phyloP scores from a whole-genome alignment of 192 early-diverging fungal species.

The Mortierella antarctica region DNA sequence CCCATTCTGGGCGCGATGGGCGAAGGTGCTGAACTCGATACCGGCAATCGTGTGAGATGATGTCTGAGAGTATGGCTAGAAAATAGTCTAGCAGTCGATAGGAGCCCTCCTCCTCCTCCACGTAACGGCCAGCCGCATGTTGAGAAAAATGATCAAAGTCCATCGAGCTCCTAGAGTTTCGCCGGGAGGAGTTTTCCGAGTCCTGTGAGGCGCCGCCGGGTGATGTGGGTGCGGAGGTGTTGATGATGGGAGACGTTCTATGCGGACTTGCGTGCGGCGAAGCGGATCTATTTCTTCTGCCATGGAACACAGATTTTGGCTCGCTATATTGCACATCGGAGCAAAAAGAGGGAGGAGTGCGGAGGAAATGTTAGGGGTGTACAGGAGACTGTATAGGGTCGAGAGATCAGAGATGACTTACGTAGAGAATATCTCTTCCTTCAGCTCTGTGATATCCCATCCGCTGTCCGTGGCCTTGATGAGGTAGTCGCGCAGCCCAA shows the following conservation, averaged over 20 bases:
- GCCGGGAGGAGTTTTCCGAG: constrained; percentile 20
- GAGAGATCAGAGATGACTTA: constrained; percentile 7
- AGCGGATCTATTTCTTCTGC: constrained; percentile 25
- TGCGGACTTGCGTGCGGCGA: constrained; percentile 32
- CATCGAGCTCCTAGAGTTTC: constrained; percentile 15
- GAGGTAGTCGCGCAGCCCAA: constrained; percentile 26
- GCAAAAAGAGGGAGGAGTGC: neutral
- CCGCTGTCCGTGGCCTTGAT: constrained; percentile 28
- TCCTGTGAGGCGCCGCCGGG: constrained; percentile 25
- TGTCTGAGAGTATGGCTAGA: constrained; percentile 58
- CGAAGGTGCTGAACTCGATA: constrained; percentile 57
- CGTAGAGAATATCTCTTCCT: constrained; percentile 32
- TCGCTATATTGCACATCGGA: neutral
- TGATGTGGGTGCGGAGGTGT: constrained; percentile 14
- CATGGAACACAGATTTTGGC: constrained; percentile 7
- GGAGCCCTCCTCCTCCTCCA: constrained; percentile 31
- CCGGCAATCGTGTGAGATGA: constrained; percentile 67
- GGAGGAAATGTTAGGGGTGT: no score
- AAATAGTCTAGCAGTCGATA: constrained; percentile 51
- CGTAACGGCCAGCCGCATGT: constrained; percentile 14
- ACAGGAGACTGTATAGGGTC: neutral
- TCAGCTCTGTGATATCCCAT: constrained; percentile 43
- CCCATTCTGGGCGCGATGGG: constrained; percentile 63
- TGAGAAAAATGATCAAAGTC: constrained; percentile 34
- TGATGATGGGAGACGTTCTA: constrained; percentile 4